A percentile compares a stretch with the other conserved stretches of the same genome.
Evolutionary conservation across 495 filamentous ascomycete genomes (phyloP).

Genomic region (Xylaria curta): DNA sequence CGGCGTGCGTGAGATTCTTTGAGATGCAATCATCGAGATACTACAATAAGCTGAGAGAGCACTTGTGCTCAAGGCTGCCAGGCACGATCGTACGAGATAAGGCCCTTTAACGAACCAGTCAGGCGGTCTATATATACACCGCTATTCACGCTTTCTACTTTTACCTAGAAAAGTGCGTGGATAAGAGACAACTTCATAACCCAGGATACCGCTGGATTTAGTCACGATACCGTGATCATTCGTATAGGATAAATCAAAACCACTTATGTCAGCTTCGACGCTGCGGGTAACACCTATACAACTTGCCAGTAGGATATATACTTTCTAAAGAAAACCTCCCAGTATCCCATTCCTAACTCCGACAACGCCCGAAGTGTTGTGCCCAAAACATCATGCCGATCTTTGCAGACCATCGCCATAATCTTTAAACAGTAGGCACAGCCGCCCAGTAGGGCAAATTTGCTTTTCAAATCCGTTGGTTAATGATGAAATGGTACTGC

Average conservation of each 20-base stretch:
- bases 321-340: slow-evolving; percentile 1
- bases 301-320: slow-evolving; percentile 13
- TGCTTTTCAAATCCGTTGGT: slow-evolving; percentile 9
- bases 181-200: neutral
- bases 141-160: neutral
- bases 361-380: slow-evolving; percentile 15
- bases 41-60: neutral
- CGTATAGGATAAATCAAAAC: neutral
- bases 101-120: neutral
- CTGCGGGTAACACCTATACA: slow-evolving; percentile 18
- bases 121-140: neutral
- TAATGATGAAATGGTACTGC: neutral
- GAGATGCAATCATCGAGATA: neutral
- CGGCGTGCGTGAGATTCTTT: neutral
- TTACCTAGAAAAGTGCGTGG: neutral
- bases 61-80: neutral
- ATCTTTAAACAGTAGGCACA: slow-evolving; percentile 23
- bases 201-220: neutral
- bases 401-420: slow-evolving; percentile 25
- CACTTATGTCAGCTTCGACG: neutral
- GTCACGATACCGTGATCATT: neutral
- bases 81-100: neutral
- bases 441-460: neutral
- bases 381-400: slow-evolving; percentile 25
- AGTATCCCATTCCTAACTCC: slow-evolving; percentile 8